A percentile compares a stretch with the other conserved stretches of the same genome.
Conservation (phyloP, 2,329 filamentous ascomycete genomes). For the Clarireedia homoeocarpa region DNA sequence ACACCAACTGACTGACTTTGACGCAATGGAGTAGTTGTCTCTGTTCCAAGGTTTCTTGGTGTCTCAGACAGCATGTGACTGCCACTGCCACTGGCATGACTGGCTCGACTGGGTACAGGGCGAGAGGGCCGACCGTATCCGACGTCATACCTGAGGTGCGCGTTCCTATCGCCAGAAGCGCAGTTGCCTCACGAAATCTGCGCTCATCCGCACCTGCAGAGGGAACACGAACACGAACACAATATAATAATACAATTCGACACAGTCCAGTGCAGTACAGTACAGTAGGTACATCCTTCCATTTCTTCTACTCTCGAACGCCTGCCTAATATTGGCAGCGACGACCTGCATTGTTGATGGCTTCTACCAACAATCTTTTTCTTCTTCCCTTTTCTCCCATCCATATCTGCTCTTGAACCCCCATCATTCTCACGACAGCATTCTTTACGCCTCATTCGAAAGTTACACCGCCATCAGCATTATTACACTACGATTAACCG, state of each 20-base stretch:
- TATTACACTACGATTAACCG: not conserved
- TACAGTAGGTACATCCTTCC: slow-evolving; percentile 8
- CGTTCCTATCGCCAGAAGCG: too few species aligned
- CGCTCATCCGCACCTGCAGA: not conserved
- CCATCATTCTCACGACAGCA: slow-evolving; percentile 3
- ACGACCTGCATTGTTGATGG: slow-evolving; percentile 6
- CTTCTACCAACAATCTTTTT: not conserved
- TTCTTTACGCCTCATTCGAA: not conserved
- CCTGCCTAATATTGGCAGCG: slow-evolving; percentile 5
- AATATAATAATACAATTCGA: not conserved
- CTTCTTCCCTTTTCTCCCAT: not conserved
- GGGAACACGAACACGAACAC: not conserved
- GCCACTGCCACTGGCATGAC: not conserved
- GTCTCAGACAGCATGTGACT: not conserved
- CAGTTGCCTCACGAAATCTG: too few species aligned
- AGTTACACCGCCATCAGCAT: slow-evolving; percentile 6
- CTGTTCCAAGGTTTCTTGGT: too few species aligned
- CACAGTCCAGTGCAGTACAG: not conserved
- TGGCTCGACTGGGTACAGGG: not conserved
- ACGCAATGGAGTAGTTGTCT: too few species aligned
- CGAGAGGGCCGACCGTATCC: not conserved
- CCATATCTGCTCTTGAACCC: not conserved
- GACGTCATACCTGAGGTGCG: not conserved
- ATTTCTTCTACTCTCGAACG: not conserved
- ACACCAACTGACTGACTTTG: too few species aligned